Percentiles rank a stretch among this genome's conserved stretches.
Conservation (phyloP, 805 yeast genomes). For the Saturnispora dispora region DNA sequence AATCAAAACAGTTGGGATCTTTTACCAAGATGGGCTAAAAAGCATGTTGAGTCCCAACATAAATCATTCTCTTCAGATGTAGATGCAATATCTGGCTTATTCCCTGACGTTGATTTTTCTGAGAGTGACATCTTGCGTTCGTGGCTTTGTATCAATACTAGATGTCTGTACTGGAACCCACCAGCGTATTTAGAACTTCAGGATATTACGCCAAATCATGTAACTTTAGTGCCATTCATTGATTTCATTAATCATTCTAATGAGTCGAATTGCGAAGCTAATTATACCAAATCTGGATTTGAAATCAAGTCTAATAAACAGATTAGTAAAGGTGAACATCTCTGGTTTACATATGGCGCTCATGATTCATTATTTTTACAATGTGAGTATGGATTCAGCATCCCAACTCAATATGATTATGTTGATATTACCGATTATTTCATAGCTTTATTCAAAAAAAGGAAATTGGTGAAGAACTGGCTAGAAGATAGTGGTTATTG, state of each 20-base stretch:
- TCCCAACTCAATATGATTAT: conserved; percentile 44
- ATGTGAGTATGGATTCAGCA: conserved; percentile 79
- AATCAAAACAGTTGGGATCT: conserved; percentile 21
- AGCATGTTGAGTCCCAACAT: conserved; percentile 34
- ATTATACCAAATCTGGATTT: conserved; percentile 41
- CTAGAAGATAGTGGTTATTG: background rate
- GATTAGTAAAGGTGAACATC: conserved; percentile 40
- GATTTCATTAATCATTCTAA: conserved; percentile 74
- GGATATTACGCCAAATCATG: conserved; percentile 38
- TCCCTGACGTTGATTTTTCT: conserved; percentile 9
- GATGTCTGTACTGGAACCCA: conserved; percentile 75
- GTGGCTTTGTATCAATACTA: conserved; percentile 84
- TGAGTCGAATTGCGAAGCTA: conserved; percentile 44
- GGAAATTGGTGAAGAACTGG: background rate
- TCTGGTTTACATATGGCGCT: conserved; percentile 76
- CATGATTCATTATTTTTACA: conserved; percentile 77
- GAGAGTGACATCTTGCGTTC: conserved; percentile 44
- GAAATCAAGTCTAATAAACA: conserved; percentile 33
- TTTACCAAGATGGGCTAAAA: conserved; percentile 37
- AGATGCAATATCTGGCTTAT: conserved; percentile 19
- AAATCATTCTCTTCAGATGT: conserved; percentile 37
- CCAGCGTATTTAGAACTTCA: conserved; percentile 25
- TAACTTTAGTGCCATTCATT: conserved; percentile 86
- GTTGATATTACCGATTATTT: conserved; percentile 47
- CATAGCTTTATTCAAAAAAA: background rate